Evolutionary conservation across 140 eudicot genomes (phyloP), one percentile per base, ranked within the genome.

Genomic region (Bidens hawaiensis): DNA sequence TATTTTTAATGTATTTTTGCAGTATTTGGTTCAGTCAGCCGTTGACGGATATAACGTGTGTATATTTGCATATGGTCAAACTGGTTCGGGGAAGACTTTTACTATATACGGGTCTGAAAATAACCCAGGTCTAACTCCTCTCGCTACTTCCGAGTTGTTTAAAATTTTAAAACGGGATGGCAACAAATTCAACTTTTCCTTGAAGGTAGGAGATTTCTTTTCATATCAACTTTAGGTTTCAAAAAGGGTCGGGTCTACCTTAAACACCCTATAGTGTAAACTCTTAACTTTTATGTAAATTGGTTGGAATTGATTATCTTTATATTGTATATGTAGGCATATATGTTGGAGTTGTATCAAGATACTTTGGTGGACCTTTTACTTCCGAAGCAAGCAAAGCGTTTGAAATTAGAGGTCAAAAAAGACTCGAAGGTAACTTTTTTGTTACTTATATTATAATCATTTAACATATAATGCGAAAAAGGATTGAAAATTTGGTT

Each of bases 21-120:
- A 94, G 99, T 94, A 88, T 78, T 64, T 94, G 89, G 95, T 94
- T 65, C 99, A 94, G 68, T 94, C 99, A 25, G 97, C 99, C 7
- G 90, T 88, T 21, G 99, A 94, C 79, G 99, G 99, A 34, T 94
- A 71, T 48, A 94, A 94, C 57, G 97, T 94, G 7, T 94, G 99
- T 68, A 88, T 94, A 45, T 94, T 94, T 77, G 99, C 99, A 13
- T 94, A 94, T 72, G 99, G 99, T 9, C 99, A 94, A 64, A 94
- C 99, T 5, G 99, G 99, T 54, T 88, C 97, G 10, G 99, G 99
- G 78, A 94, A 94, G 75, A 94, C 99, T 8, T 94, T 83, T 54
- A 94, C 99, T 2, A 94, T 94, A 31, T 94, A 88, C 38, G 99
- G 99, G 26, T 81, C 93, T 9, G 99, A 94, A 16, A 71, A 62